phyloP scores from a whole-genome alignment of 192 early-diverging fungal genomes.

The Pilaira anomala region DNA sequence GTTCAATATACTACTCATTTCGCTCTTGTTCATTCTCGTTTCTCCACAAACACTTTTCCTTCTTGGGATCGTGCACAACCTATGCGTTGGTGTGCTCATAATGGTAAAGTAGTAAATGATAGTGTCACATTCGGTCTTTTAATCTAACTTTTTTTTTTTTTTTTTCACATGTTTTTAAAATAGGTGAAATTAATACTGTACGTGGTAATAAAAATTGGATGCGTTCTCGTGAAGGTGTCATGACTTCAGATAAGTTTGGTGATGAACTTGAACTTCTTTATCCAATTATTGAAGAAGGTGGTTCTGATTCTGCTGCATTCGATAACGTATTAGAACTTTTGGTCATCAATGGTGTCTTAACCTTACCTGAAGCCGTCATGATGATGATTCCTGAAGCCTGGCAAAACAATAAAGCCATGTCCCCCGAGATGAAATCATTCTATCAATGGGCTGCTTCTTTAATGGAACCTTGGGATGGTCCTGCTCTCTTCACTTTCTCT shows the following conservation, averaged over 20 bases:
- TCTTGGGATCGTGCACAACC: slow-evolving; percentile 99
- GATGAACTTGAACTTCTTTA: slow-evolving; percentile 75
- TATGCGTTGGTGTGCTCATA: slow-evolving; percentile 97
- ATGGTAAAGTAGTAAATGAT: too few relatives aligned
- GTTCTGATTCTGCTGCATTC: slow-evolving; percentile 95
- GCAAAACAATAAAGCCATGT: slow-evolving; percentile 88
- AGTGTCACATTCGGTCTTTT: not conserved
- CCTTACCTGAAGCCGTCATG: slow-evolving; percentile 96
- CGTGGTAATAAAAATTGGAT: slow-evolving; percentile 99
- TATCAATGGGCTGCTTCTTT: slow-evolving; percentile 97
- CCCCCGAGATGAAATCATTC: slow-evolving; percentile 86
- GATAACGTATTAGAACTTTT: slow-evolving; percentile 97
- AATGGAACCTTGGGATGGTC: slow-evolving; percentile 99
- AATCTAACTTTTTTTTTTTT: too few relatives aligned
- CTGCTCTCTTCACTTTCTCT: slow-evolving; percentile 95
- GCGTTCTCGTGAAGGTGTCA: slow-evolving; percentile 94
- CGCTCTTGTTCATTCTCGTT: slow-evolving; percentile 96
- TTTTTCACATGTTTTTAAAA: not conserved
- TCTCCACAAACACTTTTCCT: slow-evolving; percentile 99
- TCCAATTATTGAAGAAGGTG: slow-evolving; percentile 94
- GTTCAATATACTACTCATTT: slow-evolving; percentile 85
- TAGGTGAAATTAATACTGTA: slow-evolving; percentile 98
- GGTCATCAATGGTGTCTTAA: slow-evolving; percentile 84
- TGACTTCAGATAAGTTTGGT: slow-evolving; percentile 78
- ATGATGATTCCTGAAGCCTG: slow-evolving; percentile 99